Evolutionary conservation across 768 basidiomycete genomes (phyloP).

Genomic region (Termitomyces sp.): DNA sequence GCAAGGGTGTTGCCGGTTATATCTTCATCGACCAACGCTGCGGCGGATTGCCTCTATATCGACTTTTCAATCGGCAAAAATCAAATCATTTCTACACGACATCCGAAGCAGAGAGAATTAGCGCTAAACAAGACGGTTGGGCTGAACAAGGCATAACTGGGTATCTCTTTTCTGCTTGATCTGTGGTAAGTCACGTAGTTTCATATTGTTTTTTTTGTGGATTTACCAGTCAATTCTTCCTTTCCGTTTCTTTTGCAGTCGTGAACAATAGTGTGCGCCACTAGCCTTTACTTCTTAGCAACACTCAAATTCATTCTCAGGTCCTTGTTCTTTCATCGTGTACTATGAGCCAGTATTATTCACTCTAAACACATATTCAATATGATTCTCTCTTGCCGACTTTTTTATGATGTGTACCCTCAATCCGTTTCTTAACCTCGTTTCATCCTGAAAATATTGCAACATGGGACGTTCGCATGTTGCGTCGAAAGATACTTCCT

Average conservation of each 20-base stretch:
- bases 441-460: too few relatives aligned
- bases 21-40: conserved; percentile 5
- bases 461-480: background rate
- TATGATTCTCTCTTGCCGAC: background rate
- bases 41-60: conserved; percentile 10
- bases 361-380: background rate
- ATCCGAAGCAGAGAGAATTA: conserved; percentile 4
- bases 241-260: too few relatives aligned
- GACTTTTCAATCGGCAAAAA: conserved; percentile 7
- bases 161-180: conserved; percentile 4
- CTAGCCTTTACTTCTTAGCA: background rate
- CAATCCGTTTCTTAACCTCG: background rate
- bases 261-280: background rate
- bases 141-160: conserved; percentile 8
- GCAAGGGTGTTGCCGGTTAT: conserved; percentile 2
- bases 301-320: background rate
- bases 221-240: background rate
- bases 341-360: background rate
- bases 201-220: too few relatives aligned
- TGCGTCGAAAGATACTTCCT: background rate
- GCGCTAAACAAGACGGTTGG: conserved; percentile 5
- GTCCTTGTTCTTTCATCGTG: background rate
- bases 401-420: background rate
- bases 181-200: background rate
- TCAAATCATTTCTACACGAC: conserved; percentile 9